A percentile compares a stretch with the other conserved stretches of the same genome.
Evolutionary conservation across 73 alveolate genomes (phyloP).

Genomic region (Uronychia binucleata): DNA sequence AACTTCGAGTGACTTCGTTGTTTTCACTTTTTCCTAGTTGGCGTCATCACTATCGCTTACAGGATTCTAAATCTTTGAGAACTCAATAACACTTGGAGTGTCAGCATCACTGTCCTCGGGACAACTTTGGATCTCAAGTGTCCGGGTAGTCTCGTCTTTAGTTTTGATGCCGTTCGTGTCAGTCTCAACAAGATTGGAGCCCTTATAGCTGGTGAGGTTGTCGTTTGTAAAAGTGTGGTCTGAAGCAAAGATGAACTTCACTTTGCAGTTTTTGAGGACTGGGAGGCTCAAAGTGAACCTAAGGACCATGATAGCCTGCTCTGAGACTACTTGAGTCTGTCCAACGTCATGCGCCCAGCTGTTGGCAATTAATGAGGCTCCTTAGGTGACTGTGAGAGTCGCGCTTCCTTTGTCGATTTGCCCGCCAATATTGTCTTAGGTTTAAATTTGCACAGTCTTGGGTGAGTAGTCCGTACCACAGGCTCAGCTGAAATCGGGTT

Average conservation of each 20-base stretch:
- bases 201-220: neutral
- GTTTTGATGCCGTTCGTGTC: neutral
- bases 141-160: neutral
- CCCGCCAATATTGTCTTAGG: neutral
- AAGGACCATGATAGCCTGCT: neutral
- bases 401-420: neutral
- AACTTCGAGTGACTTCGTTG: neutral
- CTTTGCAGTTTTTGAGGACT: neutral
- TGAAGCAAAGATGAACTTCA: neutral
- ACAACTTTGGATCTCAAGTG: neutral
- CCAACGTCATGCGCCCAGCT: neutral
- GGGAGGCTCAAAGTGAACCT: neutral
- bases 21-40: too few species aligned
- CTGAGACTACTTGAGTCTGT: neutral
- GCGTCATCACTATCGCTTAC: too few species aligned
- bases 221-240: neutral
- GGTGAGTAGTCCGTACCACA: neutral
- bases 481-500: neutral
- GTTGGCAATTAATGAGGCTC: neutral
- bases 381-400: neutral
- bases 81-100: neutral
- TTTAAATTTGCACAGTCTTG: neutral
- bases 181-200: neutral
- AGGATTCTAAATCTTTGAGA: neutral
- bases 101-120: neutral